Percentiles rank a stretch among this genome's conserved stretches.
Evolutionary conservation across 176 grass and related monocot species (phyloP).

Genomic region (Urochloa ruziziensis): DNA sequence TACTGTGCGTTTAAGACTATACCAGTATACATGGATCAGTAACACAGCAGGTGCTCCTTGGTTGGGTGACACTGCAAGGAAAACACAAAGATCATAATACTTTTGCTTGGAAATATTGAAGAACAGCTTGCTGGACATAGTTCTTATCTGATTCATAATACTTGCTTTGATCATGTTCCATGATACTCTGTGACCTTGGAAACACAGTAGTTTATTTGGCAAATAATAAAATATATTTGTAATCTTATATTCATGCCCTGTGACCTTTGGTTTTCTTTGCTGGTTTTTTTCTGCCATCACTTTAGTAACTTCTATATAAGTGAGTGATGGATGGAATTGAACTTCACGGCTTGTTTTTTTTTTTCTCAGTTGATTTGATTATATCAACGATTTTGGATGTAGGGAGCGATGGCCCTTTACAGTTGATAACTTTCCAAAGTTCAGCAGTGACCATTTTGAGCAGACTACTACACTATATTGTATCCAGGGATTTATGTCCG

Average conservation of each 20-base stretch:
- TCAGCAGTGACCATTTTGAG: constrained; percentile 19
- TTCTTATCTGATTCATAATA: neutral
- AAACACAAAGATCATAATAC: neutral
- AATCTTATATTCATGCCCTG: neutral
- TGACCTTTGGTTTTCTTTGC: neutral
- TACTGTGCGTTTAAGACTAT: neutral
- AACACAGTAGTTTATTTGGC: too few species aligned
- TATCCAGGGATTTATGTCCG: neutral
- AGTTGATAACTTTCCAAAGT: constrained; percentile 23
- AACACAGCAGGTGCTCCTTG: neutral
- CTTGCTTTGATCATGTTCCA: neutral
- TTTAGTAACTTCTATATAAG: neutral
- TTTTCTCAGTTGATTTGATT: neutral
- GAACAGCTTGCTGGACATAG: neutral
- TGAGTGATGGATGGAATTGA: neutral
- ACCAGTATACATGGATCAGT: too few species aligned
- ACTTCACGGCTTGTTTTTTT: neutral
- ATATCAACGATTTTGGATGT: constrained; percentile 12
- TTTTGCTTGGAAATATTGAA: neutral
- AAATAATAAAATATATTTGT: neutral
- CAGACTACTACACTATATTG: neutral
- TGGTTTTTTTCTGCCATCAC: neutral
- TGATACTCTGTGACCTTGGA: too few species aligned
- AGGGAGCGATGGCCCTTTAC: constrained; percentile 11
- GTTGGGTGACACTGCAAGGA: neutral